Conservation (phyloP, 2,329 filamentous ascomycete genomes). For the Beauveria sp. region DNA sequence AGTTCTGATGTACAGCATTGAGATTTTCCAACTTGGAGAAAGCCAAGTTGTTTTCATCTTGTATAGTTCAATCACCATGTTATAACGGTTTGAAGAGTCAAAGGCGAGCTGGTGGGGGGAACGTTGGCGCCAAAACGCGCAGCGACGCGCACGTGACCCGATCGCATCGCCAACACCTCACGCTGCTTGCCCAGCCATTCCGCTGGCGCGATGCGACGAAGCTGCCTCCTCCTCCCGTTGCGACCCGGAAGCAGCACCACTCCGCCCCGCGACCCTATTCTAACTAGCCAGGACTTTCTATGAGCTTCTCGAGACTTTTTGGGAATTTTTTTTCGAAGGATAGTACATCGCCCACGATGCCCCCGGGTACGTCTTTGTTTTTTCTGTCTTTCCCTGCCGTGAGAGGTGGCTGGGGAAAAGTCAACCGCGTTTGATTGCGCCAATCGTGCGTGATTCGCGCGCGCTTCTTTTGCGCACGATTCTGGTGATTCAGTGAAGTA, state of each 20-base stretch:
- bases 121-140: not conserved
- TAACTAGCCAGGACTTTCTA: not conserved
- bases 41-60: too few species aligned
- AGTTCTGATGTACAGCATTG: too few species aligned
- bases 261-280: not conserved
- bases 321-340: not conserved
- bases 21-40: too few species aligned
- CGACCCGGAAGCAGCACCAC: not conserved
- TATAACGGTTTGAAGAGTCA: too few species aligned
- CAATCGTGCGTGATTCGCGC: not conserved
- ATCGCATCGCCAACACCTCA: not conserved
- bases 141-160: not conserved
- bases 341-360: constrained; percentile 1
- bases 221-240: not conserved
- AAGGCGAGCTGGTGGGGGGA: too few species aligned
- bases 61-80: too few species aligned
- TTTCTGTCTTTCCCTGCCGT: not conserved
- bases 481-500: not conserved
- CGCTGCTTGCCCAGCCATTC: not conserved
- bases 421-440: not conserved
- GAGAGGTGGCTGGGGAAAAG: not conserved
- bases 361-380: constrained; percentile 1
- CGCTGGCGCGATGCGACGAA: not conserved
- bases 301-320: constrained; percentile 7
- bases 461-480: not conserved